Conservation (phyloP, 78 protist genomes). For the Thecamonas trahens region DNA sequence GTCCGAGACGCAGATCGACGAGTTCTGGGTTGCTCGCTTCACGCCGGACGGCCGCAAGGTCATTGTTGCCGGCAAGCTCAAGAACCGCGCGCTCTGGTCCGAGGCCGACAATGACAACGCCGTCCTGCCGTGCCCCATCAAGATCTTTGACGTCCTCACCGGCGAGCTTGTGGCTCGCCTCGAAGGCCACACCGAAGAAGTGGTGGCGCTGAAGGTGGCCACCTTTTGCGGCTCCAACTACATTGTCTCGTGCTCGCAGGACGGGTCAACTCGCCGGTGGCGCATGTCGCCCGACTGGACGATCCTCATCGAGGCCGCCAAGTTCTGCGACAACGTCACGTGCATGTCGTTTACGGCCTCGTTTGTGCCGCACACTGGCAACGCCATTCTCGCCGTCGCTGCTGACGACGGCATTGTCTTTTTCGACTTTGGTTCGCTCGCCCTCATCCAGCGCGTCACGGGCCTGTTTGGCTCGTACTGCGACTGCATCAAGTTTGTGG, state of each 20-base stretch:
- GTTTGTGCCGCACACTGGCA: background rate
- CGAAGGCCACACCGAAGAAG: conserved; percentile 6
- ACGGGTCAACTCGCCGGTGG: background rate
- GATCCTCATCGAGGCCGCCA: background rate
- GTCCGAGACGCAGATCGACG: too few species aligned
- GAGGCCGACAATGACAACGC: conserved; percentile 2
- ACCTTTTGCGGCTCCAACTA: background rate
- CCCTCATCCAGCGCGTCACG: background rate
- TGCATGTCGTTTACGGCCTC: background rate
- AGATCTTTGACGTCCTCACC: background rate
- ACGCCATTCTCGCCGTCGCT: background rate
- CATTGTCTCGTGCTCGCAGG: background rate
- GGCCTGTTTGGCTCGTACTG: background rate
- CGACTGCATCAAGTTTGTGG: background rate
- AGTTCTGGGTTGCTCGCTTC: background rate
- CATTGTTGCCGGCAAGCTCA: background rate
- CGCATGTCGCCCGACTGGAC: background rate
- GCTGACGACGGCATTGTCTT: background rate
- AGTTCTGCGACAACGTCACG: background rate
- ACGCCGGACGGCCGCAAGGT: background rate
- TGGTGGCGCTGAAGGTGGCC: background rate
- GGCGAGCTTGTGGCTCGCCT: background rate
- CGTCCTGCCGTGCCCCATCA: background rate
- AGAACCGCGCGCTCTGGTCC: background rate
- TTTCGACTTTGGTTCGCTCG: background rate